These are phyloP conservation scores for Xylariales sp. DNA, from an alignment of 2,329 filamentous ascomycete species.

Conservation along the genomic window DNA sequence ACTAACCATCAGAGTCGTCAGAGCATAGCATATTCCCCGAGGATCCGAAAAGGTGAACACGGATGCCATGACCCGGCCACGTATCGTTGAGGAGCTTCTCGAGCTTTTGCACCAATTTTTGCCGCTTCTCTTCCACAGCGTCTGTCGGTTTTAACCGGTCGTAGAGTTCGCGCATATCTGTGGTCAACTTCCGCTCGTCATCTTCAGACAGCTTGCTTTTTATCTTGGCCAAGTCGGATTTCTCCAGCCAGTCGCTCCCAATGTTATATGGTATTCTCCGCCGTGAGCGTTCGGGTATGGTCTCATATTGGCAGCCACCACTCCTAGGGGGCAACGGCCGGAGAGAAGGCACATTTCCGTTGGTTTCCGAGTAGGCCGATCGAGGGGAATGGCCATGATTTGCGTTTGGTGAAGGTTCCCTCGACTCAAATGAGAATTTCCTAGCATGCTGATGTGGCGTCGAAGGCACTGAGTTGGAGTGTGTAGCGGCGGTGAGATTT, in stretches of 20 bases:
- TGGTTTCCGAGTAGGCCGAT: slow-evolving; percentile 86
- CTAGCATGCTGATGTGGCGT: slow-evolving; percentile 87
- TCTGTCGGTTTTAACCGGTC: slow-evolving; percentile 76
- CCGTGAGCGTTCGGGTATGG: slow-evolving; percentile 73
- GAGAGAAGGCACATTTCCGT: slow-evolving; percentile 65
- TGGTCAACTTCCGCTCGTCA: slow-evolving; percentile 70
- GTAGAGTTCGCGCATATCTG: slow-evolving; percentile 83
- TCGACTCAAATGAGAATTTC: slow-evolving; percentile 75
- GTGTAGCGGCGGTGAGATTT: slow-evolving; percentile 42
- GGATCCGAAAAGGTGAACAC: slow-evolving; percentile 93
- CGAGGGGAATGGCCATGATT: slow-evolving; percentile 78
- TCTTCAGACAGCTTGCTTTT: slow-evolving; percentile 66
- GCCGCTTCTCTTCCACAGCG: slow-evolving; percentile 71
- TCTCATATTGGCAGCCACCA: slow-evolving; percentile 82
- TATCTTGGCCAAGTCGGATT: slow-evolving; percentile 65
- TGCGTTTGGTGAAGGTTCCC: slow-evolving; percentile 73
- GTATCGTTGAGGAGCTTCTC: slow-evolving; percentile 83
- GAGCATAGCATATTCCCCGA: slow-evolving; percentile 94
- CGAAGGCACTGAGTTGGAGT: slow-evolving; percentile 88
- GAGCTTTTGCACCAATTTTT: slow-evolving; percentile 77
- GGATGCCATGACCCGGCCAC: slow-evolving; percentile 88
- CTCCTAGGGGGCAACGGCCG: slow-evolving; percentile 56
- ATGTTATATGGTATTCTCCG: slow-evolving; percentile 89
- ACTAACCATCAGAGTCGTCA: slow-evolving; percentile 88
- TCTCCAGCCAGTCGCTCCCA: slow-evolving; percentile 74